Percentiles rank a stretch among this genome's conserved stretches.
phyloP scores from a whole-genome alignment of 352 stramenopile genomes.

The Phytopythium vexans region DNA sequence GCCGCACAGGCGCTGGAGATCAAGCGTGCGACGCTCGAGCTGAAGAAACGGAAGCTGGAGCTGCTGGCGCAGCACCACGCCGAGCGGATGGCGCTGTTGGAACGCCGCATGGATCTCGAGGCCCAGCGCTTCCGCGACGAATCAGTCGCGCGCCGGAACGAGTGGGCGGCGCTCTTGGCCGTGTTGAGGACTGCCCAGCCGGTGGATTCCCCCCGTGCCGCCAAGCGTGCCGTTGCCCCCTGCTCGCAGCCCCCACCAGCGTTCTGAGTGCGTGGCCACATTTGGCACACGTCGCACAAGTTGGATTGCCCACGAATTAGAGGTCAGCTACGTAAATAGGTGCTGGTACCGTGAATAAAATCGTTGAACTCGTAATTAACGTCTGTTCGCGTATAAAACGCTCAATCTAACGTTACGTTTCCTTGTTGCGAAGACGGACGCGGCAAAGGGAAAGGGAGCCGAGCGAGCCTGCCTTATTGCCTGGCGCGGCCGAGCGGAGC shows the following conservation, averaged over 20 bases:
- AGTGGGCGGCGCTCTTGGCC: slow-evolving; percentile 14
- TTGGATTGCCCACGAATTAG: no score
- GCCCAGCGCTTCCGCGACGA: slow-evolving; percentile 21
- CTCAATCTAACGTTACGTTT: no score
- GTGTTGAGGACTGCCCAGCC: background rate
- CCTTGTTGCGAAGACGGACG: background rate
- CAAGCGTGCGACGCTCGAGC: slow-evolving; percentile 33
- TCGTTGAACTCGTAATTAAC: no score
- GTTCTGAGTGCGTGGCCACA: no score
- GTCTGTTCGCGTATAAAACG: no score
- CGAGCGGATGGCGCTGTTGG: slow-evolving; percentile 30
- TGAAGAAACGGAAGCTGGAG: slow-evolving; percentile 40
- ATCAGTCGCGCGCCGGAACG: slow-evolving; percentile 5
- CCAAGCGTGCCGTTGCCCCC: no score
- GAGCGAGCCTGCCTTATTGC: background rate
- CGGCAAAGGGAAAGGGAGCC: background rate
- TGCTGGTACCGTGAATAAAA: no score
- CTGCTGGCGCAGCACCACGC: slow-evolving; percentile 33
- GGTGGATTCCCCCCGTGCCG: no score
- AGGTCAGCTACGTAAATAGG: no score
- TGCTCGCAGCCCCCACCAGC: no score
- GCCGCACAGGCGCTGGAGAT: slow-evolving; percentile 26
- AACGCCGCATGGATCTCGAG: slow-evolving; percentile 16
- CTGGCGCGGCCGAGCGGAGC: background rate
- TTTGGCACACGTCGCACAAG: no score